Base-by-base conservation (phyloP, 495 filamentous ascomycete species). In the Podospora pseudopauciseta region DNA sequence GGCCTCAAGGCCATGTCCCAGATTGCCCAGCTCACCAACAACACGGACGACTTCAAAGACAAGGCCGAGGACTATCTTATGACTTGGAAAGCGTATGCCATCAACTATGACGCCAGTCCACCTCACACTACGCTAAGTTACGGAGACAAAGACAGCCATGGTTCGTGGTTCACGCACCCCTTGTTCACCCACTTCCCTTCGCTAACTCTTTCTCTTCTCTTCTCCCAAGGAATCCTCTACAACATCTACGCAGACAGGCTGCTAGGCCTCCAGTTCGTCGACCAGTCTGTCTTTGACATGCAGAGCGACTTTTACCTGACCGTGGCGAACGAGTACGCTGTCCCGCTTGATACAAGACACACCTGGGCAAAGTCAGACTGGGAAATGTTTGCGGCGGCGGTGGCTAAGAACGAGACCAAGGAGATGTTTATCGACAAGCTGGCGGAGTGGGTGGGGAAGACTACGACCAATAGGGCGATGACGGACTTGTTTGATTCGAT, bases 1-100 rank as follows among this genome's bases (percentile, higher is more conserved):
- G 94, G 92, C n/a, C 92, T 98, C 77, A 87, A 91, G 73, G 94
- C 94, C 54, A 97, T 98, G 91, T 87, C 89, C 71, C 86, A 90
- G 70, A 84, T 98, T 20, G 84, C 93, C 13, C 79, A 85, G 54
- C 75, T 90, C 1, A 84, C 88, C 5, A 87, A 85, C 61, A 82
- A 92, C 28, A 70, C 80, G 0, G 83, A 81, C 39, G 81, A 87
- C 66, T 96, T 87, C 76, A 84, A 82, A 11, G 83, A 87, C 70
- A 89, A 90, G 55, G 91, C 92, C 26, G 83, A 86, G 5, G 79
- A 82, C 60, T 97, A 97, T 78, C 83, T 96, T 71, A 69, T 82
- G 28, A 88, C 90, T 68, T 97, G 93, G 93, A 85, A 92, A 71
- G 78, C 85, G 32, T 85, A 86, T 62, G 92, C 85, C 66, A 89